phyloP scores from a whole-genome alignment of 2,329 filamentous ascomycete species.

The Pseudogymnoascus sp. region DNA sequence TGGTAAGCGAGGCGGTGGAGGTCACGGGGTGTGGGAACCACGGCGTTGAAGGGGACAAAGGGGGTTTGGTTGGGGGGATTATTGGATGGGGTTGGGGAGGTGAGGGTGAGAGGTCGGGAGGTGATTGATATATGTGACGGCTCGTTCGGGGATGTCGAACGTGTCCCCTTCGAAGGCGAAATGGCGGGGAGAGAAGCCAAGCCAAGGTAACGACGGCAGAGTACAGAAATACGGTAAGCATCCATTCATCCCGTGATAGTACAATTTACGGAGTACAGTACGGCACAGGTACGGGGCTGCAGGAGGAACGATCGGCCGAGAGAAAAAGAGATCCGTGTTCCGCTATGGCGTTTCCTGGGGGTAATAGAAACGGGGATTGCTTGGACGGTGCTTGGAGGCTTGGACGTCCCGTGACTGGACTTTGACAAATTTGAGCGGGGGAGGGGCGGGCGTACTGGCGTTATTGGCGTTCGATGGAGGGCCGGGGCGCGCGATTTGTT shows the following conservation, averaged over 20 bases:
- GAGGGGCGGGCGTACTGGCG: background rate
- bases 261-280: background rate
- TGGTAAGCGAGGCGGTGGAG: background rate
- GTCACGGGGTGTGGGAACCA: background rate
- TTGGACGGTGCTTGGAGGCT: background rate
- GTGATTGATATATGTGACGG: background rate
- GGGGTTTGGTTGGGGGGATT: background rate
- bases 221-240: background rate
- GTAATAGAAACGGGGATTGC: constrained; percentile 1
- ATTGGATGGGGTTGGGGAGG: background rate
- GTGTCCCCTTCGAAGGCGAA: background rate
- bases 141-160: background rate
- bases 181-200: background rate
- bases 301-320: background rate
- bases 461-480: background rate
- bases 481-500: background rate
- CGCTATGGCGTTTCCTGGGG: background rate
- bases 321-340: background rate
- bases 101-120: too few relatives aligned
- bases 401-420: background rate
- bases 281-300: background rate
- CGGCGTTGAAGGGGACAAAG: background rate
- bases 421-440: constrained; percentile 3
- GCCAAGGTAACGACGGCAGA: too few relatives aligned
- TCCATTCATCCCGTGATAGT: background rate